phyloP scores from a whole-genome alignment of 2,329 filamentous ascomycete species.

The Clarireedia sp. region DNA sequence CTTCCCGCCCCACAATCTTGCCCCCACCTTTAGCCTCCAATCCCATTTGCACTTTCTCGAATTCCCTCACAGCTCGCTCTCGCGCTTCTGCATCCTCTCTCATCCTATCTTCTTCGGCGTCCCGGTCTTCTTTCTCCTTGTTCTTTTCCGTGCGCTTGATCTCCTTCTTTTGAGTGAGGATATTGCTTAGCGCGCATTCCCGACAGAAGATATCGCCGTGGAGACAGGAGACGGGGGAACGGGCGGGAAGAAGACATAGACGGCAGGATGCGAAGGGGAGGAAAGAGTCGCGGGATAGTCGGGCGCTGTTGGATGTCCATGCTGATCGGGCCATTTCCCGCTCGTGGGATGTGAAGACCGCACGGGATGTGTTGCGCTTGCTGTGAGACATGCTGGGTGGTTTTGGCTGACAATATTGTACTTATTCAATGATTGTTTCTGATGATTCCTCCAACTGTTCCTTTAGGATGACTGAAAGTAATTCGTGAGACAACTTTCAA shows the following conservation, averaged over 20 bases:
- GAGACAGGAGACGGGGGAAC: conserved; percentile 74
- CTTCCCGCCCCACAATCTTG: conserved; percentile 34
- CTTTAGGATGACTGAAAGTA: no score
- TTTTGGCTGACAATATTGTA: accelerated
- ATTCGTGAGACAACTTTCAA: no score
- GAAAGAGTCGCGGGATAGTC: conserved; percentile 83
- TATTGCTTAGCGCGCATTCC: conserved; percentile 84
- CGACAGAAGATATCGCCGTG: conserved; percentile 89
- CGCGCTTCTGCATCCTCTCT: conserved; percentile 62
- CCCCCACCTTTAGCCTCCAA: conserved; percentile 33
- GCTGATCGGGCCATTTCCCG: conserved; percentile 70
- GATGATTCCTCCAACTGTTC: no score
- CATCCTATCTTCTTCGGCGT: conserved; percentile 51
- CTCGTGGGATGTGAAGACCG: conserved; percentile 92
- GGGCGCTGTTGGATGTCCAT: conserved; percentile 78
- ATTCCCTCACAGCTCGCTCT: conserved; percentile 66
- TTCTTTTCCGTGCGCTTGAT: conserved; percentile 72
- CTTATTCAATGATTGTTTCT: no score
- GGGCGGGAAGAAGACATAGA: conserved; percentile 74
- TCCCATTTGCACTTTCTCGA: conserved; percentile 78
- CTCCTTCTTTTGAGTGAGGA: conserved; percentile 87
- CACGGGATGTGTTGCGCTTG: conserved; percentile 85
- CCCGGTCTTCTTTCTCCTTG: conserved; percentile 51
- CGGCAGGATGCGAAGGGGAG: conserved; percentile 84
- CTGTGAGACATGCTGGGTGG: conserved; percentile 39